Conservation (phyloP, 129 eudicot genomes). For the Deinandra increscens region DNA sequence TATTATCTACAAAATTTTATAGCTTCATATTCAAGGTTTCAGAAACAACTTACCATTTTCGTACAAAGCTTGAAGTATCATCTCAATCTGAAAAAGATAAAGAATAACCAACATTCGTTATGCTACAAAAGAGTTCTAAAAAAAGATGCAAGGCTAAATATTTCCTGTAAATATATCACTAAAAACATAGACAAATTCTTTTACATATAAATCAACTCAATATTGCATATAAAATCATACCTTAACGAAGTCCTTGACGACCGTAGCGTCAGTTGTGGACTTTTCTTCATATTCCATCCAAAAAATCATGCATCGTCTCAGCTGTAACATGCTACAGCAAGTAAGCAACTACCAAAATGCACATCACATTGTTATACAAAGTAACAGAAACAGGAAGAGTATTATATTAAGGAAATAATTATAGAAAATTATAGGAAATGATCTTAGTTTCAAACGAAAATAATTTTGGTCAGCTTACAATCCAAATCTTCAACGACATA, state of each 20-base stretch:
- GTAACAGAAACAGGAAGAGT: neutral
- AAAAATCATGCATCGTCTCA: constrained; percentile 68
- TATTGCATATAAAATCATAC: constrained; percentile 36
- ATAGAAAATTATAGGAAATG: no score
- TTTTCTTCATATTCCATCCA: constrained; percentile 99
- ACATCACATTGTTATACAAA: neutral
- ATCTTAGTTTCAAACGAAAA: no score
- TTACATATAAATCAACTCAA: neutral
- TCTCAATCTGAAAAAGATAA: constrained; percentile 65
- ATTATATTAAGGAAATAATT: no score
- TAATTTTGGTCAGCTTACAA: no score
- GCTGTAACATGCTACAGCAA: constrained; percentile 51
- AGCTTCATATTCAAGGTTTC: neutral
- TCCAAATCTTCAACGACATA: no score
- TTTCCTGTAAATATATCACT: constrained; percentile 3
- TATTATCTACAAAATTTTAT: neutral
- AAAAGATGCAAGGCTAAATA: neutral
- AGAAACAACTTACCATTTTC: constrained; percentile 65
- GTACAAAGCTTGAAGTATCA: constrained; percentile 96
- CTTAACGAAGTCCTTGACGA: constrained; percentile 97
- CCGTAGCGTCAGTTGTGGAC: constrained; percentile 81
- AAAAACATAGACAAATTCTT: neutral
- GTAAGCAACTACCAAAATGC: constrained; percentile 33
- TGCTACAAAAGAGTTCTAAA: neutral
- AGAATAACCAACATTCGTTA: constrained; percentile 26